A percentile compares a stretch with the other conserved stretches of the same genome.
Evolutionary conservation across 2,329 filamentous ascomycete genomes (phyloP).

Genomic region (Exophiala spinifera): DNA sequence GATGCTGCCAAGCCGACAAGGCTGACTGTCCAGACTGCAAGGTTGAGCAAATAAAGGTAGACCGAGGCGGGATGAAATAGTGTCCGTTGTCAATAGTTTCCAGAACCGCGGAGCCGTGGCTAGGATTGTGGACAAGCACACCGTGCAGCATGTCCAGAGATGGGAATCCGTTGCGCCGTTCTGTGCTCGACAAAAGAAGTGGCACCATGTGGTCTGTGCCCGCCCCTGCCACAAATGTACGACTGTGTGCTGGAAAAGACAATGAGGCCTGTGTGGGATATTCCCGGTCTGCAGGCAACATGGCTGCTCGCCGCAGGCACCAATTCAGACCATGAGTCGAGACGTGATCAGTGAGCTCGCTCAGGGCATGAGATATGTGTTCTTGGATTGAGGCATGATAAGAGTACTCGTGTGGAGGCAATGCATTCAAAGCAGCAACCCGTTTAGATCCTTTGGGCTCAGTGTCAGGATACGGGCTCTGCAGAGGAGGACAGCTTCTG

Average conservation of each 20-base stretch:
- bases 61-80: constrained; percentile 49
- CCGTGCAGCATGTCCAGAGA: constrained; percentile 11
- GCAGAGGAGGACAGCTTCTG: constrained; percentile 46
- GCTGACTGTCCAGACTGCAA: constrained; percentile 31
- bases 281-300: not conserved
- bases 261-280: not conserved
- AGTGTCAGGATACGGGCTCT: constrained; percentile 47
- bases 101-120: not conserved
- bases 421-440: constrained; percentile 37
- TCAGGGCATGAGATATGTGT: constrained; percentile 40
- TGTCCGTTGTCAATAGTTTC: constrained; percentile 27
- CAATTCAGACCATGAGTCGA: constrained; percentile 4
- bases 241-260: constrained; percentile 5
- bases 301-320: constrained; percentile 9
- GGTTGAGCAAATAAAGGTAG: constrained; percentile 48
- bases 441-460: constrained; percentile 52
- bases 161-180: constrained; percentile 13
- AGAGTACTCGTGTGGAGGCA: constrained; percentile 34
- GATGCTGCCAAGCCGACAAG: constrained; percentile 29
- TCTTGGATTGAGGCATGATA: constrained; percentile 31
- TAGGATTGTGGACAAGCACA: constrained; percentile 15
- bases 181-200: constrained; percentile 21
- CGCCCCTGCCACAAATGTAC: not conserved
- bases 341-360: constrained; percentile 31
- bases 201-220: constrained; percentile 8